Percentiles rank a stretch among this genome's conserved stretches.
phyloP scores from a whole-genome alignment of 495 filamentous ascomycete genomes.

The Barbatosphaeria neglecta region DNA sequence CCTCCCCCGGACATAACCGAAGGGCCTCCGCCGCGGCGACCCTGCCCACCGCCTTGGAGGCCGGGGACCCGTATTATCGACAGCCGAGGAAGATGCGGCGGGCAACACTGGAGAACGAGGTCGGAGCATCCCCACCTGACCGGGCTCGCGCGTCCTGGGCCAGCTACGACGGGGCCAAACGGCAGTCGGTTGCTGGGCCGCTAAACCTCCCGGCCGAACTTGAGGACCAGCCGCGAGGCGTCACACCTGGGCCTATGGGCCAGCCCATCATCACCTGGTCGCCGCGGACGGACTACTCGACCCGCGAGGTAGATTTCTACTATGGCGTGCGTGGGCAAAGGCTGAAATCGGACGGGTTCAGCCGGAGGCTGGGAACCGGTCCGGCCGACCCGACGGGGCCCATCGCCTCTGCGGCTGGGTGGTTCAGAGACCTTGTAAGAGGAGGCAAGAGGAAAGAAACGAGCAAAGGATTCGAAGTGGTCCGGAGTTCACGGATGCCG shows the following conservation, averaged over 20 bases:
- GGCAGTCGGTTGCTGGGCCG: constrained; percentile 16
- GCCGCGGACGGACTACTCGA: constrained; percentile 70
- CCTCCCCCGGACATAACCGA: constrained; percentile 36
- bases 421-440: constrained; percentile 70
- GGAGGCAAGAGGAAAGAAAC: constrained; percentile 77
- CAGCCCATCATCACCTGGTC: constrained; percentile 14
- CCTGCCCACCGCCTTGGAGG: constrained; percentile 38
- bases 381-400: constrained; percentile 91
- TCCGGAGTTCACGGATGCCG: constrained; percentile 67
- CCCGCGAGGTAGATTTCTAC: constrained; percentile 88
- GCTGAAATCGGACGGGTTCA: constrained; percentile 63
- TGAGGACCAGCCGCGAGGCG: constrained; percentile 28
- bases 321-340: constrained; percentile 88
- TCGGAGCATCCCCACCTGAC: constrained; percentile 26
- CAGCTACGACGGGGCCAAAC: constrained; percentile 41
- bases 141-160: constrained; percentile 31
- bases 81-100: constrained; percentile 59
- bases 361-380: constrained; percentile 78
- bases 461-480: constrained; percentile 92
- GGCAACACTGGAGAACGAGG: constrained; percentile 33
- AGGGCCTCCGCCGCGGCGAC: constrained; percentile 26
- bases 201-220: constrained; percentile 21
- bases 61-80: constrained; percentile 69
- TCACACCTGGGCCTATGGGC: constrained; percentile 26
- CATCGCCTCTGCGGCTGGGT: constrained; percentile 75